phyloP scores from a whole-genome alignment of 2,329 filamentous ascomycete species.

The Fusarium pseudocircinatum region DNA sequence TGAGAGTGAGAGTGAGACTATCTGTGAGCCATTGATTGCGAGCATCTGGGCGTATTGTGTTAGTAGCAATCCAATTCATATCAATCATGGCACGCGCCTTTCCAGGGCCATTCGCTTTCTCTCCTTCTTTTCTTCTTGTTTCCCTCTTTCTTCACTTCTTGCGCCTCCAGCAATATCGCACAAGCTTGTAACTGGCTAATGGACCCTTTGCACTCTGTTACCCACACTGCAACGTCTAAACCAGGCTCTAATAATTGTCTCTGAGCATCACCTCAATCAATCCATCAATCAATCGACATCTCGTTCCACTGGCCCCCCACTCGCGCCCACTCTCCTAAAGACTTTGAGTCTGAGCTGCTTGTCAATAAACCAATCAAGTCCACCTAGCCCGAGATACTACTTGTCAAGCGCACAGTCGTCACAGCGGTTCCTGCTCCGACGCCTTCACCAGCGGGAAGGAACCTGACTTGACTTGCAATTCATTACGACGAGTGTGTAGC shows the following conservation, averaged over 20 bases:
- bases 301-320: slow-evolving; percentile 42
- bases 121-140: neutral
- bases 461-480: slow-evolving; percentile 8
- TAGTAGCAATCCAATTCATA: slow-evolving; percentile 27
- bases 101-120: slow-evolving; percentile 1
- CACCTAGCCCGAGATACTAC: neutral
- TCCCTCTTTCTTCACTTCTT: neutral
- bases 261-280: slow-evolving; percentile 26
- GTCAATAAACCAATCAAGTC: slow-evolving; percentile 25
- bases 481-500: neutral
- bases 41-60: slow-evolving; percentile 4
- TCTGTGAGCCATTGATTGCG: slow-evolving; percentile 5
- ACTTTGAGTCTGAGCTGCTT: slow-evolving; percentile 18
- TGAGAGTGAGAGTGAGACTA: slow-evolving; percentile 8
- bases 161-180: slow-evolving; percentile 16
- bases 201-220: slow-evolving; percentile 23
- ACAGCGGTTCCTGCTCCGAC: slow-evolving; percentile 13
- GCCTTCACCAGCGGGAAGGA: slow-evolving; percentile 5
- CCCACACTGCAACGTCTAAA: slow-evolving; percentile 15
- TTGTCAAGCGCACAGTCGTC: slow-evolving; percentile 26
- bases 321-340: slow-evolving; percentile 19
- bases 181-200: slow-evolving; percentile 17
- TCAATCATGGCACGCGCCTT: slow-evolving; percentile 22
- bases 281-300: slow-evolving; percentile 37
- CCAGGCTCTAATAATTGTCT: slow-evolving; percentile 17